Percentiles rank a stretch among this genome's conserved stretches.
phyloP scores from a whole-genome alignment of 257 asterid species.

The Nemophila menziesii region DNA sequence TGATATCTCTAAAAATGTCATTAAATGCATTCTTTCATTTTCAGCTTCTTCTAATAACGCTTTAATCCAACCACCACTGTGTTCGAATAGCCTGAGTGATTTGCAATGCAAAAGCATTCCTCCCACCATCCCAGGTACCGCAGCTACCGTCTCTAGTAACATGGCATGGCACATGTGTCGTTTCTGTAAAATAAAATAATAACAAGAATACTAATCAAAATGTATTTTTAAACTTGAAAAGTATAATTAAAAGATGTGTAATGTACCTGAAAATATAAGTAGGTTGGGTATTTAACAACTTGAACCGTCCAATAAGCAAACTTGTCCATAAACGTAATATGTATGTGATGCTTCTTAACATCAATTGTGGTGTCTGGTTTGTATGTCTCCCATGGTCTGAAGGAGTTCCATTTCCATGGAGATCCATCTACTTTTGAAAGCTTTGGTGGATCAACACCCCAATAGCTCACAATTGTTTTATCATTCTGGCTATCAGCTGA shows the following conservation, averaged over 20 bases:
- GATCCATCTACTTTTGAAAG: constrained; percentile 44
- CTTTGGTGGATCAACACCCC: constrained; percentile 54
- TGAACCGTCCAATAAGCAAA: constrained; percentile 51
- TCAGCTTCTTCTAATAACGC: constrained; percentile 63
- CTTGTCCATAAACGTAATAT: constrained; percentile 36
- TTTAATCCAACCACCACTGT: constrained; percentile 73
- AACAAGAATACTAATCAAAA: no score
- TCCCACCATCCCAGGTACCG: constrained; percentile 73
- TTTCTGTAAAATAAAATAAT: constrained; percentile 36
- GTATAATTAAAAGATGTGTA: neutral
- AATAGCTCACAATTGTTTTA: constrained; percentile 35
- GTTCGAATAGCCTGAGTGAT: constrained; percentile 54
- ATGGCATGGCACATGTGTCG: constrained; percentile 67
- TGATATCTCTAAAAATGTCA: constrained; percentile 52
- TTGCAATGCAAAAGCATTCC: constrained; percentile 58
- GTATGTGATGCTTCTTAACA: constrained; percentile 48
- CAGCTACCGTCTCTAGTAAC: constrained; percentile 70
- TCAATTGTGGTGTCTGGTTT: constrained; percentile 58
- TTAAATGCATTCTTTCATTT: constrained; percentile 63
- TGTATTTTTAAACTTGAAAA: no score
- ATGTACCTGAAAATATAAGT: constrained; percentile 46
- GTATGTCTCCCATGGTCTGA: constrained; percentile 80
- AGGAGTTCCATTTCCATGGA: constrained; percentile 62
- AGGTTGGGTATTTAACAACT: constrained; percentile 40
- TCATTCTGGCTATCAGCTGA: constrained; percentile 4